Base-by-base conservation (phyloP, 1,139 yeast species). In the Candida sp. region DNA sequence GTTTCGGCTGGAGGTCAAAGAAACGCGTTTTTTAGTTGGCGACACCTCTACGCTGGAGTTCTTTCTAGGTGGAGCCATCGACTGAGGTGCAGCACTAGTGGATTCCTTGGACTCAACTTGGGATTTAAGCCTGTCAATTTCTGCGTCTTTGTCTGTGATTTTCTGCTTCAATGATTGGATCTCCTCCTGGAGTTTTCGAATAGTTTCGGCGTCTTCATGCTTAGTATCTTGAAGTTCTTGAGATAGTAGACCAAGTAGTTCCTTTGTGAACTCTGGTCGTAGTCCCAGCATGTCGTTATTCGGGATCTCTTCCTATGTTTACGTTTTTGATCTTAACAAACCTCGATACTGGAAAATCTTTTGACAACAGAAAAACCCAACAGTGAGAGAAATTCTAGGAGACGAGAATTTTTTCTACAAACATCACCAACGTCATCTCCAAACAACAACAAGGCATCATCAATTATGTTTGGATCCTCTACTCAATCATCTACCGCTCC, bases 401-500 rank as follows among this genome's bases (percentile, higher is more conserved):
- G 35, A 8, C 32, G 40, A 43, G 46, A 43, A 43, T 33, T 43
- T 43, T 41, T 41, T 30, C 34, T 33, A 23, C 31, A 42, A 30
- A 26, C 37, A 26, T 12, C 42, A 26, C 12, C 49, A 42, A 30
- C 43, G 37, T 6, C 34, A 31, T 31, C 40, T 38, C 12, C 46
- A 7, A 22, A 23, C 12, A 38, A 38, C 12, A 11, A 33, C 48
- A 47, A 34, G 17, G 31, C 17, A 17, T 17, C 33, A 34, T 46
- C 44, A 35, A n/a, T 28, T 49, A 61, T 62, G 65, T 61, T 62
- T 53, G 65, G 65, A 49, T 48, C 58, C 12, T 12, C 33, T 8
- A 46, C 57, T 12, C 54, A 59, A 46, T 43, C 57, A 43, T 32
- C 54, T 17, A 35, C 59, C 17, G 41, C 58, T 27, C 49, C 65